phyloP scores from a whole-genome alignment of 2,329 filamentous ascomycete species.

The Neonectria ditissima region DNA sequence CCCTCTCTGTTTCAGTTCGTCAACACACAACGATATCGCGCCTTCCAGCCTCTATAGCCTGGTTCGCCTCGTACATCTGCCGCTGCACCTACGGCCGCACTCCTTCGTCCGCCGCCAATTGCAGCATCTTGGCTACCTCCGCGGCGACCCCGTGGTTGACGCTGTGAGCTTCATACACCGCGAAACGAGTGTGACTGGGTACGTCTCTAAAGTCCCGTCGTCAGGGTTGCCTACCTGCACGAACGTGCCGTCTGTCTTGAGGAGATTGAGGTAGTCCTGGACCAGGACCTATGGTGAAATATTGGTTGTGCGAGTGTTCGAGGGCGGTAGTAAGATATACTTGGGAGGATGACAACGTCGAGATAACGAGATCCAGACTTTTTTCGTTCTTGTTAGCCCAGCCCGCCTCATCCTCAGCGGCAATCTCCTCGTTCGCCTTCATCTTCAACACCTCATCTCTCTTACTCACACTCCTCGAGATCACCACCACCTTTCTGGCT shows the following conservation, averaged over 20 bases:
- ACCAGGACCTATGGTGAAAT: constrained; percentile 64
- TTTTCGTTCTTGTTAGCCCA: constrained; percentile 65
- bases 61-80: constrained; percentile 67
- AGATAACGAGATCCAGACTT: constrained; percentile 69
- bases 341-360: constrained; percentile 60
- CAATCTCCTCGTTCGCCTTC: constrained; percentile 65
- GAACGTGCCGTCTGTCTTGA: constrained; percentile 70
- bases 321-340: background rate
- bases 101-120: constrained; percentile 66
- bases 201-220: constrained; percentile 33
- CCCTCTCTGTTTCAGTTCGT: constrained; percentile 42
- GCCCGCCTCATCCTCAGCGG: constrained; percentile 60
- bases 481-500: constrained; percentile 70
- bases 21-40: constrained; percentile 59
- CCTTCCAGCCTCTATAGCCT: constrained; percentile 64
- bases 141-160: constrained; percentile 59
- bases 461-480: constrained; percentile 66
- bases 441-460: constrained; percentile 66
- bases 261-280: constrained; percentile 68
- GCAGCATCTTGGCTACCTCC: constrained; percentile 71
- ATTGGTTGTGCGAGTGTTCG: no score
- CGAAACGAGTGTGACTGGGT: constrained; percentile 66
- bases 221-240: constrained; percentile 68
- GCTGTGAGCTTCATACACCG: constrained; percentile 65
- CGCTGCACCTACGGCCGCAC: constrained; percentile 68